Conservation (phyloP, 129 eudicot genomes). For the Deinandra increscens region DNA sequence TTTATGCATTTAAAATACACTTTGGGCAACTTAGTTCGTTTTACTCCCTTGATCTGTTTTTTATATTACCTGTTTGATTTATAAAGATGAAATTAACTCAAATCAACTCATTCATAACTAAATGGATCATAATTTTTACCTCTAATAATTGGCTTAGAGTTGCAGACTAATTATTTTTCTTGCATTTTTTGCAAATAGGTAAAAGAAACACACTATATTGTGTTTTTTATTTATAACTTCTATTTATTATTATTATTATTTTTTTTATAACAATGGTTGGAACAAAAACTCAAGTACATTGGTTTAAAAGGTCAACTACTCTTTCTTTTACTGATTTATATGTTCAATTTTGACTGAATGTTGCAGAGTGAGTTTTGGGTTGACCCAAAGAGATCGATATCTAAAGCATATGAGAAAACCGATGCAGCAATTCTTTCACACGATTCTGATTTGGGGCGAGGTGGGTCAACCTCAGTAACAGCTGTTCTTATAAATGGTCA, state of each 20-base stretch:
- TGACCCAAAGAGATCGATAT: conserved; percentile 52
- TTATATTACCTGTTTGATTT: not conserved
- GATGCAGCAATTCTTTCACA: conserved; percentile 62
- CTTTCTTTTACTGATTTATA: not conserved
- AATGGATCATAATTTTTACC: not conserved
- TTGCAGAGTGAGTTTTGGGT: conserved; percentile 60
- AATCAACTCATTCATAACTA: not conserved
- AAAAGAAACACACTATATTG: too few species aligned
- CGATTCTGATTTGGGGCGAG: conserved; percentile 55
- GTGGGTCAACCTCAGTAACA: conserved; percentile 78
- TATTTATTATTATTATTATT: too few species aligned
- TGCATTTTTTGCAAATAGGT: too few species aligned
- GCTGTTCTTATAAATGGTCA: conserved; percentile 60
- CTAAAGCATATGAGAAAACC: conserved; percentile 64
- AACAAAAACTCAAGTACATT: not conserved
- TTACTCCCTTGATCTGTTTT: not conserved
- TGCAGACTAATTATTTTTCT: not conserved
- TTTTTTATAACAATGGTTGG: too few species aligned
- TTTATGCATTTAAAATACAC: not conserved
- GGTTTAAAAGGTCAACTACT: not conserved
- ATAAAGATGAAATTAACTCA: not conserved
- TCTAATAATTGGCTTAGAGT: not conserved
- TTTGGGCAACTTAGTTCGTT: too few species aligned
- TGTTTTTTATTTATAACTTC: too few species aligned
- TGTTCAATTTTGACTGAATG: conserved; percentile 1